Evolutionary conservation across 176 grass and related monocot genomes (phyloP), one percentile per base, ranked within the genome.

Genomic region (Musa acuminata): DNA sequence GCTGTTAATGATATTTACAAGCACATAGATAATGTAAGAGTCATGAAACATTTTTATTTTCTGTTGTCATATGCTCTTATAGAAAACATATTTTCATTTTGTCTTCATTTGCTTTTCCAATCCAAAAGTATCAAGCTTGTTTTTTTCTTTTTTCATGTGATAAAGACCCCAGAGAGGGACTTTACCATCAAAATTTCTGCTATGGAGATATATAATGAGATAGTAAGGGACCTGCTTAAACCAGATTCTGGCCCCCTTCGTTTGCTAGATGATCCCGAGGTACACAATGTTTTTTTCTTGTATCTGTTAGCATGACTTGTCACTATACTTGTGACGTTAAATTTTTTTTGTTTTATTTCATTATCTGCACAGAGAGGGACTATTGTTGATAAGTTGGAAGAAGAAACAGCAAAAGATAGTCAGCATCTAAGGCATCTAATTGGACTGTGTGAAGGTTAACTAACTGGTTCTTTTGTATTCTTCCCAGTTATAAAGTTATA

Each of bases 241-340:
- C 91, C 91, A 87, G 88, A 94, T 55, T 91, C 91, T 87, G 86
- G 82, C 14, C 75, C 84, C 25, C 95, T 99, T 81, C 88, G 95
- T 19, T 75, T 99, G 82, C 84, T 99, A 77, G 95, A 99, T 87
- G 95, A 99, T 78, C 95, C 95, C 17, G 95, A 99, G 95, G 95
- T 99, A 75, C 22, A 64, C 17, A 2, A n/a, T 2, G n/a, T 11
- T 63, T 52, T 80, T 21, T 2, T n/a, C 25, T 27, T 19, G 62
- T 51, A 23, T 53, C 12, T n/a, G 1, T 21, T 11, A 24, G 51
- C n/a, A 67, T 55, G 29, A 55, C 43, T 11, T 20, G 13, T 20
- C 51, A 54, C 16, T 72, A 68, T 22, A 62, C 27, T 16, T 62
- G 82, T 55, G 11, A 64, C 83, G 9, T 64, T 75, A 13, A 58